Evolutionary conservation across 1,139 yeast species (phyloP).

Genomic region (Debaryomycetaceae sp.): DNA sequence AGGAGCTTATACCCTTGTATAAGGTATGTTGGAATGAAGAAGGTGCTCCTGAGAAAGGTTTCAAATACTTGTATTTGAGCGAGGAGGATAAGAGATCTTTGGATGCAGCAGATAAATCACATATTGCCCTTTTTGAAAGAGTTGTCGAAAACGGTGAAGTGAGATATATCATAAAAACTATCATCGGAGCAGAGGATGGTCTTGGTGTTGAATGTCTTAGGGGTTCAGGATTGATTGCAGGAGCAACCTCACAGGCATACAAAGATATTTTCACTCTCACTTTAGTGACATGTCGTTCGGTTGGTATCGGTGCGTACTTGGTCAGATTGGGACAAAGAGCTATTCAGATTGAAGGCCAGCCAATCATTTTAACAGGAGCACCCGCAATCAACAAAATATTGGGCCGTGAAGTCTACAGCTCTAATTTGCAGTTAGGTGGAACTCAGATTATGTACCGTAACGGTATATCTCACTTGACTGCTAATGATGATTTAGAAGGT

Average conservation of each 20-base stretch:
- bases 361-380: slow-evolving; percentile 97
- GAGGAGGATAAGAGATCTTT: slow-evolving; percentile 62
- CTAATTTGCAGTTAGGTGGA: slow-evolving; percentile 97
- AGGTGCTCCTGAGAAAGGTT: slow-evolving; percentile 75
- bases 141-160: slow-evolving; percentile 81
- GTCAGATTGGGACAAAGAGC: slow-evolving; percentile 99
- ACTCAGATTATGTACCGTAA: slow-evolving; percentile 97
- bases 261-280: slow-evolving; percentile 95
- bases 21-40: slow-evolving; percentile 91
- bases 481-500: slow-evolving; percentile 93
- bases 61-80: slow-evolving; percentile 79
- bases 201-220: slow-evolving; percentile 96
- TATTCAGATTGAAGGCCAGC: slow-evolving; percentile 97
- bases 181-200: slow-evolving; percentile 93
- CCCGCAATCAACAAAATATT: slow-evolving; percentile 95
- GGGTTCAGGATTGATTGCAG: slow-evolving; percentile 98
- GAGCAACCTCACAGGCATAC: slow-evolving; percentile 96
- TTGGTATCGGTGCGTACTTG: slow-evolving; percentile 98
- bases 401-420: slow-evolving; percentile 95
- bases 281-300: slow-evolving; percentile 95
- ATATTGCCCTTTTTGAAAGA: slow-evolving; percentile 71
- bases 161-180: slow-evolving; percentile 75
- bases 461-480: slow-evolving; percentile 97
- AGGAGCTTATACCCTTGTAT: slow-evolving; percentile 84
- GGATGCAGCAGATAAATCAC: slow-evolving; percentile 55